Conservation (phyloP, 1,284 basidiomycete species). For the Ustilago vetiveriae region DNA sequence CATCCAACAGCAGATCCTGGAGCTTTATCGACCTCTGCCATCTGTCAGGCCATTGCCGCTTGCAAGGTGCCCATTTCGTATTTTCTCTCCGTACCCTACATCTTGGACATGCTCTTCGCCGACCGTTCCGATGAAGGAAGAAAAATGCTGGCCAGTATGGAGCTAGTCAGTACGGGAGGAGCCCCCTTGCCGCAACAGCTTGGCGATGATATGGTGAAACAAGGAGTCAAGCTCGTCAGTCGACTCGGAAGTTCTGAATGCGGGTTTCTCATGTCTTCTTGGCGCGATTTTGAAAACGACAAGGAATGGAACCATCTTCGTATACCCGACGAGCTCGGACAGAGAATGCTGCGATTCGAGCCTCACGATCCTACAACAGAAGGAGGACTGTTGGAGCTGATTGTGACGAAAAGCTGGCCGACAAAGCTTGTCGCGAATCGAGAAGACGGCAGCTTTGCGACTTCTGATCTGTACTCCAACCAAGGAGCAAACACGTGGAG, state of each 20-base stretch:
- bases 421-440: constrained; percentile 52
- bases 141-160: constrained; percentile 70
- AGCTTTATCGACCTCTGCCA: constrained; percentile 64
- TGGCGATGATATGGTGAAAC: constrained; percentile 72
- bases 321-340: constrained; percentile 61
- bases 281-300: constrained; percentile 71
- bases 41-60: constrained; percentile 60
- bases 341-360: constrained; percentile 42
- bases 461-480: constrained; percentile 47
- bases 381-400: constrained; percentile 31
- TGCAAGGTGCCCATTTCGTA: constrained; percentile 49
- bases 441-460: constrained; percentile 45
- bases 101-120: constrained; percentile 70
- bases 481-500: constrained; percentile 30
- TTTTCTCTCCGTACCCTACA: constrained; percentile 69
- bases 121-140: constrained; percentile 72
- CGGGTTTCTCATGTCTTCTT: constrained; percentile 71
- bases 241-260: constrained; percentile 72
- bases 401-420: constrained; percentile 50
- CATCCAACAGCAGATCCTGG: constrained; percentile 65
- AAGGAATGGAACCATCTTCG: constrained; percentile 75
- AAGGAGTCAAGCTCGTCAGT: constrained; percentile 72
- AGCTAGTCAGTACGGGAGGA: constrained; percentile 72
- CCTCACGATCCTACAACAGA: constrained; percentile 6
- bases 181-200: constrained; percentile 70